Evolutionary conservation across 1,284 basidiomycete species (phyloP), one percentile per base, ranked within the genome.

Genomic region (Leucoagaricus sp.): DNA sequence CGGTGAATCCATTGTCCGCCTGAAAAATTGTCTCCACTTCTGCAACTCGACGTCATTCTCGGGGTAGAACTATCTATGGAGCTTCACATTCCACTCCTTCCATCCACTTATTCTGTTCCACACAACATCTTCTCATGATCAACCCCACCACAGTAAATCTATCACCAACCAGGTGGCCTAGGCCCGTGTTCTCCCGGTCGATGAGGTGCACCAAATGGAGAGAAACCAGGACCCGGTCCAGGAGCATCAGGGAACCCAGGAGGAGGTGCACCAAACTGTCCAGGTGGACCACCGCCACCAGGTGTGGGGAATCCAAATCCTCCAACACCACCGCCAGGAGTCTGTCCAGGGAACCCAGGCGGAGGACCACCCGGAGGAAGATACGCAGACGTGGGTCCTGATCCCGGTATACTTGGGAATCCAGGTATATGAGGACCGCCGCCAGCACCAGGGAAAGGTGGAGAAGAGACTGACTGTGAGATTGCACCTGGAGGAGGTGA

Each of bases 381-480:
- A 31, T 33, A 49, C 19, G 51, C 51, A 57, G 53, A 48, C 6
- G 40, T 6, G 15, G 36, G n/a, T 42, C 2, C 9, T 8, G 31
- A 38, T 15, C 54, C 53, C 41, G 62, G 57, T 33, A 60, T 50
- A 42, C 56, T 45, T 38, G 59, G 53, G 58, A 60, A 61, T n/a
- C 48, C 44, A 9, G 60, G 60, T 10, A 55, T 45, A 29, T 68
- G 65, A 12, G 58, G 48, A 42, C 5, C 4, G 17, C 12, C 12
- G 23, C 41, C 41, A 29, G 55, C 49, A 28, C 65, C 64, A 31
- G 65, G 69, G 62, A 65, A 70, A 2, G 66, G 58, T 50, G 58
- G 50, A 2, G 49, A 26, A 21, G 53, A 38, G 64, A 59, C 7
- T 19, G 13, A 15, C 10, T 57, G 51, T 40, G 26, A 19, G 41